Conservation (phyloP, 805 yeast species). For the Lipomyces kockii region DNA sequence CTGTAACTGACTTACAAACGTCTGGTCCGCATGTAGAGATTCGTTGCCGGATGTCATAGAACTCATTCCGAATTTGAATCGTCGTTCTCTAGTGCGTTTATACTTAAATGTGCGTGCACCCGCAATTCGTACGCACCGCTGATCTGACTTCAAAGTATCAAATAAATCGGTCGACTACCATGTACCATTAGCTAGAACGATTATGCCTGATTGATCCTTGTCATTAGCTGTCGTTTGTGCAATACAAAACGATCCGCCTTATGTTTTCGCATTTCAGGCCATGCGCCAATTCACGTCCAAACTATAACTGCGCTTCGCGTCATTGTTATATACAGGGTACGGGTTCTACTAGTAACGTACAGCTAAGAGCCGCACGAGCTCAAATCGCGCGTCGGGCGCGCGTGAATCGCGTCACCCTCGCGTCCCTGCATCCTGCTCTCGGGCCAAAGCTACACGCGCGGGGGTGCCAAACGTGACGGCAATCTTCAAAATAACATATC, state of each 20-base stretch:
- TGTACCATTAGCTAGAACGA: too few relatives aligned
- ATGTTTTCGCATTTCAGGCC: not conserved
- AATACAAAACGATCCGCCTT: not conserved
- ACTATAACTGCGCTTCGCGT: not conserved
- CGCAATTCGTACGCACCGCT: not conserved
- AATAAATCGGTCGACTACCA: not conserved
- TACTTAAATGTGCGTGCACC: not conserved
- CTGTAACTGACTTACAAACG: conserved; percentile 1
- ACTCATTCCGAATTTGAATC: not conserved
- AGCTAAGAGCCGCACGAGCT: not conserved
- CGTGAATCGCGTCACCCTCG: not conserved
- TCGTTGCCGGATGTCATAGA: not conserved
- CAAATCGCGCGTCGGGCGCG: not conserved
- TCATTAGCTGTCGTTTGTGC: not conserved
- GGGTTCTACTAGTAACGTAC: not conserved
- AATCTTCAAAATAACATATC: not conserved
- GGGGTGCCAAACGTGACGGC: not conserved
- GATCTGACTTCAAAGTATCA: not conserved
- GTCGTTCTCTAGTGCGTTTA: not conserved
- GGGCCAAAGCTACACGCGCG: not conserved
- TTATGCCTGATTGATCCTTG: too few relatives aligned
- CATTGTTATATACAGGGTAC: not conserved
- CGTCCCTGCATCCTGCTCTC: not conserved
- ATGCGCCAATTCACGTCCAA: not conserved
- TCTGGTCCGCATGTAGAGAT: conserved; percentile 1